Evolutionary conservation across 139 green algal genomes (phyloP).

Genomic region (Tetraselmis striata): DNA sequence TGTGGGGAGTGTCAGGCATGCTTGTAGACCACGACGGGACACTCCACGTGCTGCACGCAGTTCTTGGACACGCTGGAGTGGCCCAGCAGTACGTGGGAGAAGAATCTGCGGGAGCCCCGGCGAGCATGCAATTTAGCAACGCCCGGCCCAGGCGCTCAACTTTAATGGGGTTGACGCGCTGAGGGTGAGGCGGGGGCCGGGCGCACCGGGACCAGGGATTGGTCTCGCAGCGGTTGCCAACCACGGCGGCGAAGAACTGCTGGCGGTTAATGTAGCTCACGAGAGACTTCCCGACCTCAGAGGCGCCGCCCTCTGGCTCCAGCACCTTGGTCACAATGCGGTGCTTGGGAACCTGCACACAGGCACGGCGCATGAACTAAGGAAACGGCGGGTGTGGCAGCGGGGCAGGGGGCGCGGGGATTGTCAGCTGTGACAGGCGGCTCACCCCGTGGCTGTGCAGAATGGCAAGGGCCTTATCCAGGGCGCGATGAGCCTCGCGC

Average conservation of each 20-base stretch:
- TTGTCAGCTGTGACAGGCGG: too few relatives aligned
- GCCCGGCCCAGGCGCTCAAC: not conserved
- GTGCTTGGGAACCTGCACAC: not conserved
- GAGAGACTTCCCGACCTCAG: not conserved
- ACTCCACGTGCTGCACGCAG: not conserved
- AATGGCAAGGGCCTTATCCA: not conserved
- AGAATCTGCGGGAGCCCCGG: not conserved
- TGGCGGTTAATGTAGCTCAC: not conserved
- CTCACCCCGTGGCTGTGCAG: not conserved
- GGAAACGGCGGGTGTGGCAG: too few relatives aligned
- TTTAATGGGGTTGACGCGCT: not conserved
- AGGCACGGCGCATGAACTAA: not conserved
- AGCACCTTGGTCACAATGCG: not conserved
- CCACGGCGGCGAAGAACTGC: not conserved
- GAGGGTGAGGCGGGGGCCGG: not conserved
- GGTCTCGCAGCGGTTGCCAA: not conserved
- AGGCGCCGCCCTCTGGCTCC: not conserved
- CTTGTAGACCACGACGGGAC: not conserved
- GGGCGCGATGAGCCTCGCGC: not conserved
- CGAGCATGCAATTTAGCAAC: not conserved
- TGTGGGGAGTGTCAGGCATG: too few relatives aligned
- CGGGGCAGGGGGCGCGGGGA: too few relatives aligned
- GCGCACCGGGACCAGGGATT: not conserved
- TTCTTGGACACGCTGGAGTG: not conserved
- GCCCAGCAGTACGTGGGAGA: not conserved